Evolutionary conservation across 1,284 basidiomycete genomes (phyloP), one percentile per base, ranked within the genome.

Genomic region (Trichosporon sp.): DNA sequence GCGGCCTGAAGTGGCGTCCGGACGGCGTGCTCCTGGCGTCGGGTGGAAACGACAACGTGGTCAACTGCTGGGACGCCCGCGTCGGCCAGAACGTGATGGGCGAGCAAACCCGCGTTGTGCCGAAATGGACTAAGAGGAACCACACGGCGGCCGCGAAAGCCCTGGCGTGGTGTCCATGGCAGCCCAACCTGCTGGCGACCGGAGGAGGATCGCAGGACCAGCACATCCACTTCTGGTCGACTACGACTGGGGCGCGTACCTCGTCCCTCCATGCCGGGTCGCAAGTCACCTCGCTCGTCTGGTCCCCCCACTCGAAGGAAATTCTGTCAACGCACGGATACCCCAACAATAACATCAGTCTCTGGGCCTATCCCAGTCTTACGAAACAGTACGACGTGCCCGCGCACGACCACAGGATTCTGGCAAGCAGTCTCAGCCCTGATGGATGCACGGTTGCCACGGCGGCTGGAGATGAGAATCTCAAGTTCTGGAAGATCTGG

Each of bases 161-260:
- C 0, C 86, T 99, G 63, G 93, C 94, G 0, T 99, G 97, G 94
- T 98, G 94, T 76, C 94, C 96, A 0, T 98, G 96, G 95, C 93
- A 96, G 85, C 89, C 91, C 0, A 91, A 92, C 8, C 87, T 99
- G 7, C 89, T 99, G 65, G 96, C 96, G 0, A 91, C 92, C 0
- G 97, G 97, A 0, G 97, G 97, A 1, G 97, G 97, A 0, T 96
- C 94, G 0, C 92, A 92, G 73, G 96, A 99, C 80, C 92, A 94
- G 51, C 93, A 91, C 31, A 93, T 98, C 77, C 93, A 98, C 80
- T 88, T 97, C 73, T 97, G 95, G 94, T 93, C 93, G 76, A 91
- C 90, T 66, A 93, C 91, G 12, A 96, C 94, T 0, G 93, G 93
- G 5, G 93, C 94, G 3, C 89, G 94, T 12, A 86, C 96, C 40